Conservation (phyloP, 768 basidiomycete species). For the Nevesoporus exiguus region DNA sequence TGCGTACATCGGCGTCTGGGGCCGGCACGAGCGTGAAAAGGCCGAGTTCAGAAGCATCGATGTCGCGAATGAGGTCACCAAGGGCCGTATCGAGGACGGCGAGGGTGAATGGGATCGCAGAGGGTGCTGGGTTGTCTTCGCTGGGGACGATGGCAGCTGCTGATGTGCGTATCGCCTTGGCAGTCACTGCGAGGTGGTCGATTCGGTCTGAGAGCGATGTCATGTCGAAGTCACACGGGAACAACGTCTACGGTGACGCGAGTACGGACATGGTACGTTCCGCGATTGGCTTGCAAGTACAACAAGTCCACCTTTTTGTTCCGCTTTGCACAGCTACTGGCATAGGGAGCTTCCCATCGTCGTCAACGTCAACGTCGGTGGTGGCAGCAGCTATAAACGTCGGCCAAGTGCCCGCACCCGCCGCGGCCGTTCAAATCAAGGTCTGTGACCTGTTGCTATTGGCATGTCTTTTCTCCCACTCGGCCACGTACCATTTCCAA, state of each 20-base stretch:
- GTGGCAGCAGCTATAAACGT: slow-evolving; percentile 7
- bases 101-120: slow-evolving; percentile 46
- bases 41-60: slow-evolving; percentile 74
- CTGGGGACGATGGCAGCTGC: slow-evolving; percentile 33
- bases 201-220: slow-evolving; percentile 62
- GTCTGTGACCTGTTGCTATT: slow-evolving; percentile 11
- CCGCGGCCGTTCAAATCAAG: slow-evolving; percentile 18
- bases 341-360: not conserved
- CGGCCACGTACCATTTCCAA: not conserved
- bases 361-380: not conserved
- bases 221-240: slow-evolving; percentile 32
- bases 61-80: slow-evolving; percentile 76
- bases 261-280: no score
- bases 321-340: slow-evolving; percentile 20
- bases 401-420: not conserved
- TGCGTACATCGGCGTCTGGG: slow-evolving; percentile 31
- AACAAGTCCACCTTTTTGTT: not conserved
- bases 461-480: slow-evolving; percentile 2
- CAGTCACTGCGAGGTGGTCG: slow-evolving; percentile 56
- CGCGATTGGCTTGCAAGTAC: no score
- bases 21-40: slow-evolving; percentile 59
- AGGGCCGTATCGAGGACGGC: slow-evolving; percentile 63
- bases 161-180: slow-evolving; percentile 49
- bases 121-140: slow-evolving; percentile 14
- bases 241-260: no score